Percentiles rank a stretch among this genome's conserved stretches.
Conservation (phyloP, 2,329 filamentous ascomycete genomes). For the Metarhizium guizhouense region DNA sequence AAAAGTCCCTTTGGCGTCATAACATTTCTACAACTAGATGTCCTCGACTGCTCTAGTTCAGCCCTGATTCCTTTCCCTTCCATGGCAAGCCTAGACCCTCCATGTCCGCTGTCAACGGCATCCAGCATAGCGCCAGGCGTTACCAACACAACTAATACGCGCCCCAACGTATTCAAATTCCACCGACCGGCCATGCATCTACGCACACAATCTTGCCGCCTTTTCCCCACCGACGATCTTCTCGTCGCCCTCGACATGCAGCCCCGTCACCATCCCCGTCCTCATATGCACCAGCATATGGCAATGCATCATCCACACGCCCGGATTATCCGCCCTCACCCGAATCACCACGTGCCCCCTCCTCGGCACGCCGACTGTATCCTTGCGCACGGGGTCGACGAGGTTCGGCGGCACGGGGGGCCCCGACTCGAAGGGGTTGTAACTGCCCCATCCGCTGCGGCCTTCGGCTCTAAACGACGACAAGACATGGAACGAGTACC, state of each 20-base stretch:
- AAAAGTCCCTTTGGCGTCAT: too few species aligned
- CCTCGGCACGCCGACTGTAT: conserved; percentile 31
- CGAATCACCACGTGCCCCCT: conserved; percentile 16
- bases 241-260: conserved; percentile 13
- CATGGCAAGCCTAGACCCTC: too few species aligned
- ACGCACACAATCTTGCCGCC: not conserved
- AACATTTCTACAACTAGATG: too few species aligned
- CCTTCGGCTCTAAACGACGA: conserved; percentile 12
- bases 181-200: not conserved
- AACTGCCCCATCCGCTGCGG: conserved; percentile 15
- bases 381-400: conserved; percentile 15
- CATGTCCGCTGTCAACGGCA: too few species aligned
- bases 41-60: too few species aligned
- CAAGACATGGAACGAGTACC: conserved; percentile 40
- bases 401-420: conserved; percentile 6
- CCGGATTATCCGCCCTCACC: conserved; percentile 15
- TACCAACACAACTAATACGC: too few species aligned
- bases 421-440: conserved; percentile 14
- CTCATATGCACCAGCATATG: conserved; percentile 19
- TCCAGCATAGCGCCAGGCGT: too few species aligned
- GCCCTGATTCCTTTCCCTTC: too few species aligned
- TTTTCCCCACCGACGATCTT: not conserved
- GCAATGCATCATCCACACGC: conserved; percentile 20
- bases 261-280: conserved; percentile 16
- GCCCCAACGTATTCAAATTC: too few species aligned